A percentile compares a stretch with the other conserved stretches of the same genome.
These are phyloP conservation scores for Neurospora terricola DNA, from an alignment of 495 filamentous ascomycete species.

Conservation along the genomic window DNA sequence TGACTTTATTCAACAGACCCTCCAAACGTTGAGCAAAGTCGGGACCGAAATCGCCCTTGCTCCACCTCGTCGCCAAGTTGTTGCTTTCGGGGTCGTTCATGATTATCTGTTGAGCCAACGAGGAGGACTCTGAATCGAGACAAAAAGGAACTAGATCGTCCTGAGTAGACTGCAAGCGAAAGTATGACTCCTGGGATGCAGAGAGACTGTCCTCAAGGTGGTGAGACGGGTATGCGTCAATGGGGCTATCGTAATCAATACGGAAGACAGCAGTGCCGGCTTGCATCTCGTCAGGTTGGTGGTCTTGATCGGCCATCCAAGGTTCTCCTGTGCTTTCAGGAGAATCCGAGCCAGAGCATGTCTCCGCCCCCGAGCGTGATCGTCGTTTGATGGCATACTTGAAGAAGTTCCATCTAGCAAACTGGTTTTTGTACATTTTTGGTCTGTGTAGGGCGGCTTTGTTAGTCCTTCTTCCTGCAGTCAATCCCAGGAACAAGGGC, in stretches of 20 bases:
- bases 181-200: background rate
- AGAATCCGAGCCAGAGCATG: background rate
- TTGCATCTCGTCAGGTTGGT: background rate
- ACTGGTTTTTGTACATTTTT: conserved; percentile 29
- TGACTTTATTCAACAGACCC: background rate
- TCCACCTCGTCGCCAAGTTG: conserved; percentile 15
- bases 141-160: background rate
- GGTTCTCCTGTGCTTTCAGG: background rate
- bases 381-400: conserved; percentile 22
- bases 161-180: background rate
- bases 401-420: conserved; percentile 23
- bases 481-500: background rate
- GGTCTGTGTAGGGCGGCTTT: conserved; percentile 4
- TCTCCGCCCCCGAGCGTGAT: conserved; percentile 5
- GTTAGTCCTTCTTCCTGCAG: background rate
- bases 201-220: background rate
- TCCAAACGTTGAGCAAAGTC: conserved; percentile 11
- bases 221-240: background rate
- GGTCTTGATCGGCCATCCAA: background rate
- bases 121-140: conserved; percentile 17
- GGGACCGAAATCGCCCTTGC: conserved; percentile 4
- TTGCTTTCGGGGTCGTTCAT: conserved; percentile 12
- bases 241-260: background rate
- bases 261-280: background rate
- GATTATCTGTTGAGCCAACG: conserved; percentile 21